These are phyloP conservation scores for Cocos nucifera DNA, from an alignment of 176 grass and related monocot species.

Conservation along the genomic window DNA sequence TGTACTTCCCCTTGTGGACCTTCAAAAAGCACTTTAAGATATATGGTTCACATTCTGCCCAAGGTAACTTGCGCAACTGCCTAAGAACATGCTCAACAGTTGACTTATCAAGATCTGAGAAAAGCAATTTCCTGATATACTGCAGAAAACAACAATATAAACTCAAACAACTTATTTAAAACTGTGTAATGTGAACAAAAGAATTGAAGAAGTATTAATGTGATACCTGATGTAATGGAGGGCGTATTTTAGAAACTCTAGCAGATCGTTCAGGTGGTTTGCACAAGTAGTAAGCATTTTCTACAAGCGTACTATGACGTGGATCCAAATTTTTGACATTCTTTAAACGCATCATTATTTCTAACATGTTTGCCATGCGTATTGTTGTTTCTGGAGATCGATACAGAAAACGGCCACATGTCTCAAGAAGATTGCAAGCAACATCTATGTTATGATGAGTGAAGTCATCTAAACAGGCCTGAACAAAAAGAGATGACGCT, in stretches of 20 bases:
- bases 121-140: slow-evolving; percentile 96
- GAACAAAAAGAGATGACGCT: slow-evolving; percentile 21
- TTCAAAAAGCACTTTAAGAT: slow-evolving; percentile 95
- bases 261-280: slow-evolving; percentile 95
- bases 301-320: slow-evolving; percentile 91
- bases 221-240: slow-evolving; percentile 75
- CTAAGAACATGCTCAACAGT: slow-evolving; percentile 83
- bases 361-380: slow-evolving; percentile 93
- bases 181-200: too few species aligned
- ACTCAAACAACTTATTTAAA: too few species aligned
- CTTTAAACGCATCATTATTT: slow-evolving; percentile 97
- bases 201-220: too few species aligned
- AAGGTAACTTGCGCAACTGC: slow-evolving; percentile 93
- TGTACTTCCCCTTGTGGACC: slow-evolving; percentile 98
- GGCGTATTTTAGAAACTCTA: slow-evolving; percentile 76
- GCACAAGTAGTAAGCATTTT: slow-evolving; percentile 98
- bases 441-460: slow-evolving; percentile 99
- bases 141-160: slow-evolving; percentile 25
- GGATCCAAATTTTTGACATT: slow-evolving; percentile 99
- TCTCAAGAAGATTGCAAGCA: slow-evolving; percentile 95
- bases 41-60: slow-evolving; percentile 82
- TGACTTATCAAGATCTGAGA: slow-evolving; percentile 93
- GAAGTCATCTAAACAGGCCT: slow-evolving; percentile 98
- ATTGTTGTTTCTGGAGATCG: slow-evolving; percentile 94
- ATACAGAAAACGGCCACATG: slow-evolving; percentile 88